These are phyloP conservation scores for Dichomitus squalens DNA, from an alignment of 1,284 basidiomycete genomes.

Conservation along the genomic window DNA sequence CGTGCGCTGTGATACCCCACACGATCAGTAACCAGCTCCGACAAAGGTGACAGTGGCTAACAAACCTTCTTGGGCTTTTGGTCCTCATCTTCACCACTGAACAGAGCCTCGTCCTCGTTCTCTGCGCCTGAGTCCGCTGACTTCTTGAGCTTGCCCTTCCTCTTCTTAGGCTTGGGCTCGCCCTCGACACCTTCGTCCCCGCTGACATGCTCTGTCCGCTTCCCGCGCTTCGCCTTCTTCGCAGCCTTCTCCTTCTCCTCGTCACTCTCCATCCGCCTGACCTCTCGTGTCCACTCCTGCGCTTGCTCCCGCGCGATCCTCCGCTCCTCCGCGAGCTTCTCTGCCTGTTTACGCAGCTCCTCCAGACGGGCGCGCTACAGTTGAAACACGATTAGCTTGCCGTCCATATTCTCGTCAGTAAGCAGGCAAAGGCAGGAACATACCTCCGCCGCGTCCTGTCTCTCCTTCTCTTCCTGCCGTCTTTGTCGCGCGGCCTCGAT, in stretches of 20 bases:
- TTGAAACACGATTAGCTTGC: neutral
- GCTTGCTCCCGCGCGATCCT: constrained; percentile 79
- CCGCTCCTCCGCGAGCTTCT: constrained; percentile 75
- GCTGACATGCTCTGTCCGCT: constrained; percentile 45
- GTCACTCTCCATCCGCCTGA: constrained; percentile 64
- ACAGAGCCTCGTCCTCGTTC: constrained; percentile 59
- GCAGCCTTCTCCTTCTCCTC: constrained; percentile 72
- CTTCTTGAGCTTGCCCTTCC: constrained; percentile 32
- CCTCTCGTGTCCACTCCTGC: constrained; percentile 70
- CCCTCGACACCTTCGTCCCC: constrained; percentile 52
- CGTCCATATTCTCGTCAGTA: neutral
- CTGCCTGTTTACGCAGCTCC: constrained; percentile 59
- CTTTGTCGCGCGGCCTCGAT: constrained; percentile 73
- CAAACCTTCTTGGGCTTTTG: constrained; percentile 64
- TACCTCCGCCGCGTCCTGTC: constrained; percentile 62
- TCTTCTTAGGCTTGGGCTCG: constrained; percentile 35
- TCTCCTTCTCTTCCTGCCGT: constrained; percentile 67
- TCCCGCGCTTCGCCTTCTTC: constrained; percentile 58
- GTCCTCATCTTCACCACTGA: constrained; percentile 69
- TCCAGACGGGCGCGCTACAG: constrained; percentile 57
- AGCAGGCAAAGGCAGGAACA: constrained; percentile 20
- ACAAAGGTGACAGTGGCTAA: constrained; percentile 1
- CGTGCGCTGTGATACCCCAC: constrained; percentile 42
- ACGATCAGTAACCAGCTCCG: constrained; percentile 5
- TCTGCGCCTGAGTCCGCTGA: constrained; percentile 28